A percentile compares a stretch with the other conserved stretches of the same genome.
Conservation (phyloP, 495 filamentous ascomycete genomes). For the Articulospora tetracladia region DNA sequence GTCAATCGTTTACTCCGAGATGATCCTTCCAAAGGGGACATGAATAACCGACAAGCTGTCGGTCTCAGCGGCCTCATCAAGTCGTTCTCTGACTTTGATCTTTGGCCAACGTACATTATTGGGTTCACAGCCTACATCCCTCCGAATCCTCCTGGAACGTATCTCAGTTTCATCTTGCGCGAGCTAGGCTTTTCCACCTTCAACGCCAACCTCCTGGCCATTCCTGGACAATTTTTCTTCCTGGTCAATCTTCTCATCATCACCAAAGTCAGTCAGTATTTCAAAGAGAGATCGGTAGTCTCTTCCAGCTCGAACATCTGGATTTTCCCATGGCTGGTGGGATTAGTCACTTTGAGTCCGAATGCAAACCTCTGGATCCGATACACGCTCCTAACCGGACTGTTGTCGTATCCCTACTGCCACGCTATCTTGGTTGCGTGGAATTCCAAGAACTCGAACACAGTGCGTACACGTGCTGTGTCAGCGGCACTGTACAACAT, state of each 20-base stretch:
- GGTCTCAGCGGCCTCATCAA: slow-evolving; percentile 52
- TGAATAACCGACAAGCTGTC: slow-evolving; percentile 55
- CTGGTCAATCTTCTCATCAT: slow-evolving; percentile 42
- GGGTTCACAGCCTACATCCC: slow-evolving; percentile 57
- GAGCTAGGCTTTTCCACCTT: slow-evolving; percentile 63
- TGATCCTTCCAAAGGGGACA: slow-evolving; percentile 60
- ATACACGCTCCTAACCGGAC: slow-evolving; percentile 47
- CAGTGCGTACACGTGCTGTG: slow-evolving; percentile 62
- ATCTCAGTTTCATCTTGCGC: slow-evolving; percentile 59
- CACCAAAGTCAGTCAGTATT: slow-evolving; percentile 55
- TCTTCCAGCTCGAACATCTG: slow-evolving; percentile 52
- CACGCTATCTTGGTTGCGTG: slow-evolving; percentile 40
- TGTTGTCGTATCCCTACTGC: slow-evolving; percentile 42
- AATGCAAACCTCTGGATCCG: slow-evolving; percentile 42
- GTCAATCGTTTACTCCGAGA: slow-evolving; percentile 72
- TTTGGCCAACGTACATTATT: slow-evolving; percentile 68
- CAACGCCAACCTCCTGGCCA: slow-evolving; percentile 63
- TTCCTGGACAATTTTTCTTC: slow-evolving; percentile 51
- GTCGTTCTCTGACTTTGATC: slow-evolving; percentile 61
- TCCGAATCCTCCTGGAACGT: slow-evolving; percentile 44
- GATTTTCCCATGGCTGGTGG: slow-evolving; percentile 52
- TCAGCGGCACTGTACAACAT: slow-evolving; percentile 68
- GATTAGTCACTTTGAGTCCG: slow-evolving; percentile 38
- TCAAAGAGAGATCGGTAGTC: slow-evolving; percentile 48
- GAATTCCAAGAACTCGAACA: slow-evolving; percentile 46